Conservation (phyloP, 805 yeast genomes). For the Yamadazyma laniorum region DNA sequence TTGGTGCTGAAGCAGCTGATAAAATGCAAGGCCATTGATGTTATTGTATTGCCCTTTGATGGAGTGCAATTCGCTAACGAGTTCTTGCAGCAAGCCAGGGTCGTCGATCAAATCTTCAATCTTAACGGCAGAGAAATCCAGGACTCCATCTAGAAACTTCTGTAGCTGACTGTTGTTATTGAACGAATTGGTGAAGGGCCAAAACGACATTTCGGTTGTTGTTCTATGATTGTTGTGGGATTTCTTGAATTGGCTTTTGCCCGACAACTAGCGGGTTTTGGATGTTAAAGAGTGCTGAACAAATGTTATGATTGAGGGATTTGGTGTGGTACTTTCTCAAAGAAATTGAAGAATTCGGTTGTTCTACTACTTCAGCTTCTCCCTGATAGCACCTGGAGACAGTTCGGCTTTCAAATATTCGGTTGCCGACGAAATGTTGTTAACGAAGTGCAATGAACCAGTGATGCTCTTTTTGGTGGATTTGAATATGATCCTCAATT, state of each 20-base stretch:
- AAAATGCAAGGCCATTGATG: slow-evolving; percentile 25
- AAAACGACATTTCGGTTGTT: slow-evolving; percentile 38
- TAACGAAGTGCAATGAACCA: not conserved
- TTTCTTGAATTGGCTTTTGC: too few species aligned
- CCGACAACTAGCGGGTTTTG: too few species aligned
- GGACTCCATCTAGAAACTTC: slow-evolving; percentile 38
- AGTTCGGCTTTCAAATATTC: not conserved
- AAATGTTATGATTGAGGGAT: too few species aligned
- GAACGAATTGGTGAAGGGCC: slow-evolving; percentile 44
- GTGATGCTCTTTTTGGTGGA: not conserved
- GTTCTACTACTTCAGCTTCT: too few species aligned
- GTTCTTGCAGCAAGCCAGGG: slow-evolving; percentile 33
- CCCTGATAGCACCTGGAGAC: not conserved
- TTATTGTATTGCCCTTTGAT: slow-evolving; percentile 35
- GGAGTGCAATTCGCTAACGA: slow-evolving; percentile 36
- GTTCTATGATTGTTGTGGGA: too few species aligned
- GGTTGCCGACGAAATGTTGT: not conserved
- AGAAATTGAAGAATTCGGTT: too few species aligned
- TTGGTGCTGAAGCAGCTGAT: slow-evolving; percentile 21
- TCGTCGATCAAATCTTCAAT: slow-evolving; percentile 35
- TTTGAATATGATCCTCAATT: not conserved
- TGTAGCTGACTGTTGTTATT: slow-evolving; percentile 38
- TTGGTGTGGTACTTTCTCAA: too few species aligned
- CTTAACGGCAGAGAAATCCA: slow-evolving; percentile 29
- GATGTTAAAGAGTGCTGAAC: too few species aligned